Evolutionary conservation across 2,329 filamentous ascomycete species (phyloP), one percentile per base, ranked within the genome.

Genomic region (Zelopaecilomyces penicillatus): DNA sequence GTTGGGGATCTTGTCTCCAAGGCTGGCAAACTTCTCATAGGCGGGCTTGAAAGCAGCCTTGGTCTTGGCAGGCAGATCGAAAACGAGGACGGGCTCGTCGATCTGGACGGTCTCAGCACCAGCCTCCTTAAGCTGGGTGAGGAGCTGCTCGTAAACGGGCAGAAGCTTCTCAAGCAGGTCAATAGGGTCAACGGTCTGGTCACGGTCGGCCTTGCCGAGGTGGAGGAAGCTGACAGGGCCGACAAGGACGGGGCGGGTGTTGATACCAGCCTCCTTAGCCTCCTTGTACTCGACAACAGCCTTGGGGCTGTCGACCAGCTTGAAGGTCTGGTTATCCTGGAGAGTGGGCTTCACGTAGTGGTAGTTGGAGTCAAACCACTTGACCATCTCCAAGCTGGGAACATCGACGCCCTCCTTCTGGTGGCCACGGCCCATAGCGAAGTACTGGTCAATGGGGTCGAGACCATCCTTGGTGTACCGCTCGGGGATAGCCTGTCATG

Each of bases 301-400:
- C 85, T 98, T 98, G 68, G 93, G 89, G 70, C 83, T 84, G 58
- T 80, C 73, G 51, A 77, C 71, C 52, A 98, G 87, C 73, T 85
- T 90, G 83, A 98, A 98, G 64, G 79, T 83, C 81, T 98, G 93
- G 79, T 87, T 85, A 75, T 96, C 84, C 74, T 96, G 89, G 57
- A 98, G 82, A 52, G 93, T 96, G 54, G 93, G 93, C 83, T 97
- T 97, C 75, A 97, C 93, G 71, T 98, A 98, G 81, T 97, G 93
- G 84, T 98, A 98, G 85, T 98, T 98, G 56, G 89, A 95, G 80
- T 98, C 93, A 67, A 98, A 98, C 93, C 93, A 98, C 80, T 98
- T 98, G 62, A 98, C 93, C 93, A 98, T 98, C 80, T 98, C 93
- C 71, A 95, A 76, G 64, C 78, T 80, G 59, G 91, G 88, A 56